Evolutionary conservation across 2,329 filamentous ascomycete species (phyloP).

Genomic region (Coleophoma cylindrospora): DNA sequence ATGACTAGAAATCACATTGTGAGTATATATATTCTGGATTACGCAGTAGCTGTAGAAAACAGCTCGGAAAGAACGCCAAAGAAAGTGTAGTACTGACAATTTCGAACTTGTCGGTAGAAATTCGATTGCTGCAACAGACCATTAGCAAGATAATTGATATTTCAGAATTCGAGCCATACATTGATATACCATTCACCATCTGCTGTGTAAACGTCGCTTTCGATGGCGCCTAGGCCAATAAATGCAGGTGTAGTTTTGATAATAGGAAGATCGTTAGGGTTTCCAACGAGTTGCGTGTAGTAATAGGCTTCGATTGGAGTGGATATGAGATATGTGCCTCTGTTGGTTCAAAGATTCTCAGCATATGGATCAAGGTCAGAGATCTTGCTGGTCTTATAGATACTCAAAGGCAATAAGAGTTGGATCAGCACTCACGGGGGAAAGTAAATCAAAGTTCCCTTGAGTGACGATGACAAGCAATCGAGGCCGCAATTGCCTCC

Average conservation of each 20-base stretch:
- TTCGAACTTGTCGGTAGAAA: conserved; percentile 59
- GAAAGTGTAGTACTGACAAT: conserved; percentile 24
- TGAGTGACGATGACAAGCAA: conserved; percentile 80
- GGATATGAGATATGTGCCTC: conserved; percentile 82
- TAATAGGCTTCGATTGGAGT: conserved; percentile 79
- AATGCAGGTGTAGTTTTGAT: neutral
- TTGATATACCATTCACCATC: conserved; percentile 54
- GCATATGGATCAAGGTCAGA: too few species aligned
- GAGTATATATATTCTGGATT: too few species aligned
- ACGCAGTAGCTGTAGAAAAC: too few species aligned
- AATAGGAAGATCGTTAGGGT: conserved; percentile 35
- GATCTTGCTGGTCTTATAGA: too few species aligned
- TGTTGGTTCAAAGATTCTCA: conserved; percentile 11
- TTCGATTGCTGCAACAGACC: conserved; percentile 36
- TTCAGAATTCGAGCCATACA: conserved; percentile 27
- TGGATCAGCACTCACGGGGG: conserved; percentile 34
- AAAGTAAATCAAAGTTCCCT: conserved; percentile 86
- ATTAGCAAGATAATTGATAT: conserved; percentile 1
- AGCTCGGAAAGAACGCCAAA: too few species aligned
- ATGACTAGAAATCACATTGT: conserved; percentile 32
- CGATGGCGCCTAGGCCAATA: neutral
- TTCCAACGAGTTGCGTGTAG: conserved; percentile 89
- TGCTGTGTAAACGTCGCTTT: conserved; percentile 41
- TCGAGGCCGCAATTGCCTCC: conserved; percentile 56
- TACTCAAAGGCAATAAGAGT: too few species aligned